Conservation (phyloP, 768 basidiomycete genomes). For the Mycena pura region DNA sequence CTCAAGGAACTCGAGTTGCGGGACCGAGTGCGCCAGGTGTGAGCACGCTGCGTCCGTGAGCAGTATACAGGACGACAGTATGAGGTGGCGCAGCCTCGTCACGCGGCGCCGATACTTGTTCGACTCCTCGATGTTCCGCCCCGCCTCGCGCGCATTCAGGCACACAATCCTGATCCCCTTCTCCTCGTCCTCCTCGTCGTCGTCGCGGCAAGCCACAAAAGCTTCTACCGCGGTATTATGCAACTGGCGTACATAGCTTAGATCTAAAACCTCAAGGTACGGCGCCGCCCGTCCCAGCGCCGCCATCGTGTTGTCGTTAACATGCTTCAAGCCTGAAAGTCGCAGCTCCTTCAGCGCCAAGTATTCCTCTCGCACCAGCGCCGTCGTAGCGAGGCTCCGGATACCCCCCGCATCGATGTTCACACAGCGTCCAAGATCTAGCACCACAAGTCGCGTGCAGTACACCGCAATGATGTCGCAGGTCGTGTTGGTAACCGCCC, state of each 20-base stretch:
- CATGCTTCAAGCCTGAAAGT: constrained; percentile 69
- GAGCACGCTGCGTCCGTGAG: constrained; percentile 80
- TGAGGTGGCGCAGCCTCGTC: constrained; percentile 75
- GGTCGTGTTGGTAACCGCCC: constrained; percentile 74
- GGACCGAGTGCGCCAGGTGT: constrained; percentile 73
- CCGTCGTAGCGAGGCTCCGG: constrained; percentile 50
- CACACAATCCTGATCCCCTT: constrained; percentile 51
- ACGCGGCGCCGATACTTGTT: constrained; percentile 62
- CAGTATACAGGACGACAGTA: constrained; percentile 70
- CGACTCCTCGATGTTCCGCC: constrained; percentile 60
- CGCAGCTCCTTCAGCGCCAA: constrained; percentile 68
- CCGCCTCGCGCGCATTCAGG: constrained; percentile 68
- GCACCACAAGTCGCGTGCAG: constrained; percentile 59
- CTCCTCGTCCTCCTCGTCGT: constrained; percentile 41
- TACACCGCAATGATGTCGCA: constrained; percentile 68
- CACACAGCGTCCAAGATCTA: constrained; percentile 77
- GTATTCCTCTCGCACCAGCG: constrained; percentile 51
- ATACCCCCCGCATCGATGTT: constrained; percentile 74
- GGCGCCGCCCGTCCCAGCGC: constrained; percentile 73
- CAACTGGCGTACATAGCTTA: constrained; percentile 74
- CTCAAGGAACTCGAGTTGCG: constrained; percentile 79
- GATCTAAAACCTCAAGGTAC: constrained; percentile 77
- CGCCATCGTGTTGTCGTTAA: constrained; percentile 67
- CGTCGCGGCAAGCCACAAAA: constrained; percentile 61
- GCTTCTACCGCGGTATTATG: constrained; percentile 80